phyloP scores from a whole-genome alignment of 352 stramenopile species.

The Phytophthora hibernalis region DNA sequence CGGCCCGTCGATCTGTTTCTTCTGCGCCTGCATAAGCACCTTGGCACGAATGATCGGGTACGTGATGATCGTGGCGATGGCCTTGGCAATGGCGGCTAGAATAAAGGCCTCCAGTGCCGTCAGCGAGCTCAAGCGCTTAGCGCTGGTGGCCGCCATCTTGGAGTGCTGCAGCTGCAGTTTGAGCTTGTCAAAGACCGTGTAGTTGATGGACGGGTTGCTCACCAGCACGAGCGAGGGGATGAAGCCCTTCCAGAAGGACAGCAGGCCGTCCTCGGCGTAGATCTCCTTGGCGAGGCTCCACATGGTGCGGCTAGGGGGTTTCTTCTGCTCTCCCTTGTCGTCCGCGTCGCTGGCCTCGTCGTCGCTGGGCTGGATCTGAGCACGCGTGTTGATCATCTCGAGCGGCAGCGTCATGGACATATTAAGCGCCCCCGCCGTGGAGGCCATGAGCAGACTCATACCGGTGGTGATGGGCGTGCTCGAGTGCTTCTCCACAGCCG shows the following conservation, averaged over 20 bases:
- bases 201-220: slow-evolving; percentile 92
- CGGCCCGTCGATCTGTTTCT: slow-evolving; percentile 50
- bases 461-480: slow-evolving; percentile 59
- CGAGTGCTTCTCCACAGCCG: slow-evolving; percentile 57
- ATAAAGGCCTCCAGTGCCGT: slow-evolving; percentile 81
- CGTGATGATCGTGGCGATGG: slow-evolving; percentile 84
- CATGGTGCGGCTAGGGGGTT: slow-evolving; percentile 49
- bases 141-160: slow-evolving; percentile 53
- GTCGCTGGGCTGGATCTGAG: slow-evolving; percentile 71
- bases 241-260: slow-evolving; percentile 90
- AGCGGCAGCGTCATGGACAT: slow-evolving; percentile 89
- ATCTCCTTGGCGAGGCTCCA: slow-evolving; percentile 61
- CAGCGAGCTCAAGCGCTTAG: slow-evolving; percentile 54
- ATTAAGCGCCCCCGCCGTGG: slow-evolving; percentile 83
- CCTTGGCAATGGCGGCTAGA: slow-evolving; percentile 83
- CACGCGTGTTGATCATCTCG: slow-evolving; percentile 89
- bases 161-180: slow-evolving; percentile 71
- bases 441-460: slow-evolving; percentile 80
- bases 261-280: slow-evolving; percentile 71
- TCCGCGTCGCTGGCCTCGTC: slow-evolving; percentile 48
- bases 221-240: slow-evolving; percentile 89
- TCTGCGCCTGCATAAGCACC: slow-evolving; percentile 87
- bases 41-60: slow-evolving; percentile 92
- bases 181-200: slow-evolving; percentile 88
- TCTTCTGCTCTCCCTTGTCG: slow-evolving; percentile 37